Base-by-base conservation (phyloP, 1,284 basidiomycete genomes). In the Amylostereum chailletii region DNA sequence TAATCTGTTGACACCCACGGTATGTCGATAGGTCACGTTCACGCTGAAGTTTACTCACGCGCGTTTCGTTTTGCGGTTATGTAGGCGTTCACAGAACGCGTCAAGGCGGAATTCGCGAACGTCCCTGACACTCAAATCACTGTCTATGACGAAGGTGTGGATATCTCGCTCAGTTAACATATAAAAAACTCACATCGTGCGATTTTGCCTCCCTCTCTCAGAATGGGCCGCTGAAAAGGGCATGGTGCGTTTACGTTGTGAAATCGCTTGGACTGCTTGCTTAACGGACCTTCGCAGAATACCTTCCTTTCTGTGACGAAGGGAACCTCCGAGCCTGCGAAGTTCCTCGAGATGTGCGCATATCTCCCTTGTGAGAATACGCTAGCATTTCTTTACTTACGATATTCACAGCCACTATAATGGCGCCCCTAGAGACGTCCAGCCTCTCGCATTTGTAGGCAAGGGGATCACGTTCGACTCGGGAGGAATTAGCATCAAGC, bases 391-490 rank as follows among this genome's bases (percentile, higher is more conserved):
- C 34, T 11, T 52, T 11, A 3, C 19, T 39, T 42, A 27, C 3
- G 10, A 6, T 42, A 19, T 5, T 34, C 45, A 11, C 51, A 89
- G 86, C 53, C 83, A 87, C 65, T 94, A 94, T 75, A 86, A 85
- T 39, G 91, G 90, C 33, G 81, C 81, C 4, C 61, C 75, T 47
- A 68, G 69, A 51, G 67, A 76, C 43, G 79, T 74, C 0, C 72
- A 73, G 47, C 87, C 87, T 6, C 71, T 92, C 3, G 85, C 82
- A 1, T 77, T 93, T 51, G 89, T 94, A 40, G 92, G 92, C 42
- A 94, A 94, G 59, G 92, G 90, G 51, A 86, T 93, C 61, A 91
- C 89, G 4, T 91, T 91, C 54, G 90, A 94, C 65, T 82, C 84
- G 4, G 92, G 92, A 72, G 92, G 92, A 59, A 94, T 94, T 64